Evolutionary conservation across 208 protist species (phyloP).

Genomic region (Naegleria lovaniensis): DNA sequence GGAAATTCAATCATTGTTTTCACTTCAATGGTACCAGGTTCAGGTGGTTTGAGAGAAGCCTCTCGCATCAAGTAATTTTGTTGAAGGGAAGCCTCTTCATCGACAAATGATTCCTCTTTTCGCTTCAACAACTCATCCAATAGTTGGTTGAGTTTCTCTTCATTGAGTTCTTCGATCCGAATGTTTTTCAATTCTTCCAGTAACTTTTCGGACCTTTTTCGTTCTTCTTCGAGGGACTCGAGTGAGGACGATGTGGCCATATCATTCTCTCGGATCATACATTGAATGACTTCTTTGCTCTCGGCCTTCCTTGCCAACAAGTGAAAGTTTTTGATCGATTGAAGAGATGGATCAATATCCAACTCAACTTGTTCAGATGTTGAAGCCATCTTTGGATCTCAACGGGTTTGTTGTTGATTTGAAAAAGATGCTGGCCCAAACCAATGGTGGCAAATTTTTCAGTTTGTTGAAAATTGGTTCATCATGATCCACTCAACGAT

Average conservation of each 20-base stretch:
- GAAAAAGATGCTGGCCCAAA: no score
- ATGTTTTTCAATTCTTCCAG: neutral
- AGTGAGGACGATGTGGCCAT: neutral
- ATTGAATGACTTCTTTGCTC: neutral
- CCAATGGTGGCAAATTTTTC: no score
- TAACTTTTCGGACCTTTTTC: neutral
- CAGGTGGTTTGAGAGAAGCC: neutral
- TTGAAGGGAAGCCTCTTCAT: neutral
- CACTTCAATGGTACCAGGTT: neutral
- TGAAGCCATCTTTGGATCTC: no score
- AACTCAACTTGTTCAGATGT: no score
- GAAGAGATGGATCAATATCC: no score
- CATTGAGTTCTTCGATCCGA: neutral
- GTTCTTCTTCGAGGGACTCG: neutral
- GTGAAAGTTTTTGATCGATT: no score
- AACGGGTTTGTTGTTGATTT: no score
- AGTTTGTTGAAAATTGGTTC: no score
- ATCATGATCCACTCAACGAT: no score
- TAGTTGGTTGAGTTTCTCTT: neutral
- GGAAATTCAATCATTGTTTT: neutral
- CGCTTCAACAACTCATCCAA: neutral
- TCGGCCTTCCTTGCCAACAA: neutral
- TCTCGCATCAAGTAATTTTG: neutral
- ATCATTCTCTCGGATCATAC: neutral
- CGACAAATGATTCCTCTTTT: neutral